phyloP scores from a whole-genome alignment of 2,329 filamentous ascomycete species.

The Westerdykella sp. region DNA sequence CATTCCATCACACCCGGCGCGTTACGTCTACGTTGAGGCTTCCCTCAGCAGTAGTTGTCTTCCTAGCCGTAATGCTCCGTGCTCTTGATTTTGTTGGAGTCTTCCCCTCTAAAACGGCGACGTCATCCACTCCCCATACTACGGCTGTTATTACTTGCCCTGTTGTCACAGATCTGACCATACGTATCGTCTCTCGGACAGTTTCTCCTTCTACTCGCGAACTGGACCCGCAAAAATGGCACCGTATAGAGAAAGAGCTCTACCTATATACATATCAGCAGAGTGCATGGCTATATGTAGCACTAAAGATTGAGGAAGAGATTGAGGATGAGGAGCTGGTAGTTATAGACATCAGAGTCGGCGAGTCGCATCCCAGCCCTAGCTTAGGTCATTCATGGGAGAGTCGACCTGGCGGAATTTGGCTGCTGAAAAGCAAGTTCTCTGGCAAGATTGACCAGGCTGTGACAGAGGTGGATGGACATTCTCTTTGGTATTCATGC shows the following conservation, averaged over 20 bases:
- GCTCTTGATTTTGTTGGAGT: no score
- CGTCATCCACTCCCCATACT: slow-evolving; percentile 12
- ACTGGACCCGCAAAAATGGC: slow-evolving; percentile 17
- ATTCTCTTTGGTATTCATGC: slow-evolving; percentile 84
- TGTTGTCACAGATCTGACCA: slow-evolving; percentile 30
- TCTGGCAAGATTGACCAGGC: slow-evolving; percentile 62
- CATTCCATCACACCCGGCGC: no score
- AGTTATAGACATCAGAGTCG: slow-evolving; percentile 69
- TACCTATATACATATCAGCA: slow-evolving; percentile 9
- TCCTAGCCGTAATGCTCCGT: no score
- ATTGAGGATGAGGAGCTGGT: slow-evolving; percentile 64
- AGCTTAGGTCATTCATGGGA: slow-evolving; percentile 63
- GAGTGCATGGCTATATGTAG: slow-evolving; percentile 11
- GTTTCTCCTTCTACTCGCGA: slow-evolving; percentile 18
- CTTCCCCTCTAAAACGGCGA: slow-evolving; percentile 9
- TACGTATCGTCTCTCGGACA: slow-evolving; percentile 15
- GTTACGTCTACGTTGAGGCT: no score
- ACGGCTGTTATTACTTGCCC: slow-evolving; percentile 10
- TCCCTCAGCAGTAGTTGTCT: no score
- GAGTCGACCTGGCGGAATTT: slow-evolving; percentile 63
- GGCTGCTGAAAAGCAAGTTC: slow-evolving; percentile 56
- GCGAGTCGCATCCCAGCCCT: slow-evolving; percentile 57
- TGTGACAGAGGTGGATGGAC: slow-evolving; percentile 72
- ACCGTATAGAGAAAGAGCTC: slow-evolving; percentile 14
- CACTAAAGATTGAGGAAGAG: slow-evolving; percentile 56